Percentiles rank a stretch among this genome's conserved stretches.
These are phyloP conservation scores for Fusarium keratoplasticum DNA, from an alignment of 2,329 filamentous ascomycete species.

Conservation along the genomic window DNA sequence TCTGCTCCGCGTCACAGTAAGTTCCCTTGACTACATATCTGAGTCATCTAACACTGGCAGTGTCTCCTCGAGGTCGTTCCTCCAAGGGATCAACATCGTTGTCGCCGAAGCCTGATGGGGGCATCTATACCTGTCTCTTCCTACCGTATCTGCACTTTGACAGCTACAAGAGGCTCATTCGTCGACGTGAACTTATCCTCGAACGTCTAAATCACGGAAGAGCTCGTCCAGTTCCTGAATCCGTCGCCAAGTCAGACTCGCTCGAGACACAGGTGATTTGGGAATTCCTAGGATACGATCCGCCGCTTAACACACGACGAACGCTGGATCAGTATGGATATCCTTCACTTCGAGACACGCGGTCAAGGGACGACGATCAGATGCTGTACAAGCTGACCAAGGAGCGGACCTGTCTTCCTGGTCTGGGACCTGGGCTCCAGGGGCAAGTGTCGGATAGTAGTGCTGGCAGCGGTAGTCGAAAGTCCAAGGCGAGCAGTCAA, in stretches of 20 bases:
- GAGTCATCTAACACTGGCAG: slow-evolving; percentile 19
- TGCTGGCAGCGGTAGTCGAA: slow-evolving; percentile 41
- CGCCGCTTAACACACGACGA: slow-evolving; percentile 70
- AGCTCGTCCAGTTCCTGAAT: slow-evolving; percentile 65
- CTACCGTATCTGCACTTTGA: slow-evolving; percentile 74
- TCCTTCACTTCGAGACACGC: slow-evolving; percentile 69
- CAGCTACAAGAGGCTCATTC: slow-evolving; percentile 68
- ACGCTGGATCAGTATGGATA: slow-evolving; percentile 75
- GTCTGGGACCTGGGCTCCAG: slow-evolving; percentile 40
- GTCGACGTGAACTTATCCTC: slow-evolving; percentile 66
- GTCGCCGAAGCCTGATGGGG: slow-evolving; percentile 44
- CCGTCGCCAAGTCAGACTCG: slow-evolving; percentile 65
- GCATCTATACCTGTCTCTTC: slow-evolving; percentile 61
- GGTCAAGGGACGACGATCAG: slow-evolving; percentile 72
- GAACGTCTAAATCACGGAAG: slow-evolving; percentile 65
- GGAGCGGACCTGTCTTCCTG: slow-evolving; percentile 48
- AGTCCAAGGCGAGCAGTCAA: slow-evolving; percentile 45
- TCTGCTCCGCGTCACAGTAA: slow-evolving; percentile 53
- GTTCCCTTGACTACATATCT: neutral
- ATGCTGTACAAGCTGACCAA: slow-evolving; percentile 76
- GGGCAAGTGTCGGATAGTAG: slow-evolving; percentile 47
- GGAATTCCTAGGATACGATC: slow-evolving; percentile 71
- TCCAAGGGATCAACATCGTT: slow-evolving; percentile 42
- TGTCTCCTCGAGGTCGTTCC: slow-evolving; percentile 52
- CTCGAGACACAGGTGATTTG: slow-evolving; percentile 71